Evolutionary conservation across 805 yeast genomes (phyloP), one percentile per base, ranked within the genome.

Genomic region (Kodamaea laetipori): DNA sequence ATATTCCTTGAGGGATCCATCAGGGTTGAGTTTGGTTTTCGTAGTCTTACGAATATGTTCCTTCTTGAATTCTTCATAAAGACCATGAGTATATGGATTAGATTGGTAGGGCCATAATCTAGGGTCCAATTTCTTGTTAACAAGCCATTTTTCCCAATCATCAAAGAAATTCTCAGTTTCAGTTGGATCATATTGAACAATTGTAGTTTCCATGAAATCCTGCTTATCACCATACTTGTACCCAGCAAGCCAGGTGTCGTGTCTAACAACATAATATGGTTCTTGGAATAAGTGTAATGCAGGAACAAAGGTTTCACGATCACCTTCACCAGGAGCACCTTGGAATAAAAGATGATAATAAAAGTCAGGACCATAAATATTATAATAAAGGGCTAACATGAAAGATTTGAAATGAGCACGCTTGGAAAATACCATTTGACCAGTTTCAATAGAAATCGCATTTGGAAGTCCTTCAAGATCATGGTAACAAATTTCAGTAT

Each of bases 281-380:
- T 69, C 66, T 21, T 60, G 49, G 53, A 68, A 58, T 11, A 60
- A 64, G 40, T 60, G 62, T 37, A 71, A 64, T 4, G 73, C 72
- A 3, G 71, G 71, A 12, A 61, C 59, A 45, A 61, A 61, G 3
- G 71, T 66, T 37, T 69, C 74, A 18, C 67, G 52, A 45, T 69
- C 73, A 6, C 70, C 71, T 4, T 41, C 45, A 0, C 69, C 70
- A 13, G 55, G 58, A 2, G 58, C 57, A 9, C 71, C 72, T 50
- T 67, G 74, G 48, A 60, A 67, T 2, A 69, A 41, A 30, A 69
- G 52, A 9, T 49, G 49, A 41, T 64, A 64, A 51, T 58, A 67
- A 48, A 51, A 53, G 1, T 45, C 41, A 1, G 59, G 56, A 1
- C 70, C 69, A 46, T 61, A 53, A 12, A 62, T 41, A 45, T 66